A percentile compares a stretch with the other conserved stretches of the same genome.
These are phyloP conservation scores for Scutellaria galericulata DNA, from an alignment of 257 asterid species.

Conservation along the genomic window DNA sequence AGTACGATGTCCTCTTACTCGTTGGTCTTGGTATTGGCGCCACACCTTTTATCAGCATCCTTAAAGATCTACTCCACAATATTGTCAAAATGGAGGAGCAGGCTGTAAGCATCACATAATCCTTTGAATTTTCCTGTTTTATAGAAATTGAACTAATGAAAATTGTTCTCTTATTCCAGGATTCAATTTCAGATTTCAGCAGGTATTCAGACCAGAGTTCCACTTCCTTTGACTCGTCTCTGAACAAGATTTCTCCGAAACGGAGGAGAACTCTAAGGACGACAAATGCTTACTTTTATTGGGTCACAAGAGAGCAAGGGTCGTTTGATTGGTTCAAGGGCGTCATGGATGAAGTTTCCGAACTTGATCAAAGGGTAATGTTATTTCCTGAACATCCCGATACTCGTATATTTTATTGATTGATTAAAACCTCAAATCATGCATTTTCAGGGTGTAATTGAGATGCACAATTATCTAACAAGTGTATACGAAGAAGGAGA, in stretches of 20 bases:
- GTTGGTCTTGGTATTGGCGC: conserved; percentile 99
- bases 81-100: conserved; percentile 85
- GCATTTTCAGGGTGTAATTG: conserved; percentile 73
- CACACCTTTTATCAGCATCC: conserved; percentile 91
- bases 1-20: conserved; percentile 84
- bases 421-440: conserved; percentile 13
- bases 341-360: conserved; percentile 91
- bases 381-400: conserved; percentile 6
- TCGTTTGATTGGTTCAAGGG: conserved; percentile 99
- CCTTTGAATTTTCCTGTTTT: not conserved
- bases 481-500: conserved; percentile 98
- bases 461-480: conserved; percentile 96
- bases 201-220: conserved; percentile 63
- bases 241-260: conserved; percentile 56
- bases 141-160: conserved; percentile 2
- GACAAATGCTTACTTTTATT: conserved; percentile 90
- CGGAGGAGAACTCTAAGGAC: conserved; percentile 66
- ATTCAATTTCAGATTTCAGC: conserved; percentile 68
- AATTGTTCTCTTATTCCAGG: conserved; percentile 51
- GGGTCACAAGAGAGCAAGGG: conserved; percentile 98
- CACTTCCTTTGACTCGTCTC: conserved; percentile 52
- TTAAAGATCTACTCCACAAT: conserved; percentile 81
- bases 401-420: not conserved
- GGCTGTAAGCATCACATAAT: conserved; percentile 56
- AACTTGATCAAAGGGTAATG: conserved; percentile 87